Evolutionary conservation across 305 asterid species (phyloP).

Genomic region (Fraxinus velutina): DNA sequence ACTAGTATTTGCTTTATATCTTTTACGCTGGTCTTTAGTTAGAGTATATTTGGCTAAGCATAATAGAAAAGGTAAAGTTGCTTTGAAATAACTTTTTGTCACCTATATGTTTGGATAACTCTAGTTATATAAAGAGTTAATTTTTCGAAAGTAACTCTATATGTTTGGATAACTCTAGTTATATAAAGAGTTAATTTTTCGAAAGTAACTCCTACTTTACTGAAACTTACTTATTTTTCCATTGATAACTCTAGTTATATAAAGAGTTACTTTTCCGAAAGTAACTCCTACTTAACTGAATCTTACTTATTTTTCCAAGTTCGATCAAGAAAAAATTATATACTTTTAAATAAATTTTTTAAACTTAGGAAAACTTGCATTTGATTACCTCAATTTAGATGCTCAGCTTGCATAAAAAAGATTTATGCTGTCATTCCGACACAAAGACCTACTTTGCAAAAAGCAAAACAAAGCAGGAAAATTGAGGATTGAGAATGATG

Average conservation of each 20-base stretch:
- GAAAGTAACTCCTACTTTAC: neutral
- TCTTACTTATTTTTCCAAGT: neutral
- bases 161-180: neutral
- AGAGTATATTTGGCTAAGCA: neutral
- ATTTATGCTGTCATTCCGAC: neutral
- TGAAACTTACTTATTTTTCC: neutral
- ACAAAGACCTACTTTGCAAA: neutral
- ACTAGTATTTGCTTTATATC: conserved; percentile 18
- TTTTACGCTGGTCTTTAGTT: conserved; percentile 2
- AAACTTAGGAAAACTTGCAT: neutral
- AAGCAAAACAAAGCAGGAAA: neutral
- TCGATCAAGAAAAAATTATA: neutral
- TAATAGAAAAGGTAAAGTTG: neutral
- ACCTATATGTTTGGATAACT: neutral
- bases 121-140: neutral
- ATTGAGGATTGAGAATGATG: neutral
- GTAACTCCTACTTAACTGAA: neutral
- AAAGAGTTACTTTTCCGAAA: neutral
- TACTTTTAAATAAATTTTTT: neutral
- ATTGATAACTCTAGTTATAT: neutral
- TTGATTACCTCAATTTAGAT: neutral
- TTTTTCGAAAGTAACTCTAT: neutral
- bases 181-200: neutral
- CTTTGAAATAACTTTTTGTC: neutral
- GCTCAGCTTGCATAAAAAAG: neutral